Conservation (phyloP, 2,329 filamentous ascomycete genomes). For the Pseudocercospora musae region DNA sequence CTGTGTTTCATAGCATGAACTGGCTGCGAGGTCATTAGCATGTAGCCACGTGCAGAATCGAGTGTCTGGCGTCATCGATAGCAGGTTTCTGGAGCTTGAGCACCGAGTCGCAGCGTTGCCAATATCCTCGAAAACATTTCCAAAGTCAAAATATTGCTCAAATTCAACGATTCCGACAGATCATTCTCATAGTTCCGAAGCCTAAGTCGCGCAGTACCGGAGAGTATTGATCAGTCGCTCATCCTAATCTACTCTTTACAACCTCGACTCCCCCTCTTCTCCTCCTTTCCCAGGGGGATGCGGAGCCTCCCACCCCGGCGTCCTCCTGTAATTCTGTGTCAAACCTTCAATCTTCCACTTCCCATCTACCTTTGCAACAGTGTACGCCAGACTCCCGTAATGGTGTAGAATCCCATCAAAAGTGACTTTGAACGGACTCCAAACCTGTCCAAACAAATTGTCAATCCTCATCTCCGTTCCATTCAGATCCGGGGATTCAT, state of each 20-base stretch:
- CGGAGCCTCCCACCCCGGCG: slow-evolving; percentile 19
- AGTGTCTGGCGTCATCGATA: too few species aligned
- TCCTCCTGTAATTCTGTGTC: slow-evolving; percentile 24
- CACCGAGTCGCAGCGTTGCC: too few species aligned
- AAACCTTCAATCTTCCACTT: slow-evolving; percentile 22
- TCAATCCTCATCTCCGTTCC: slow-evolving; percentile 19
- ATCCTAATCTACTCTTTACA: not conserved
- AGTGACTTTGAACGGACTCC: slow-evolving; percentile 22
- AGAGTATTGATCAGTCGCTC: not conserved
- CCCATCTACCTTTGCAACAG: slow-evolving; percentile 12
- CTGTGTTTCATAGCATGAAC: not conserved
- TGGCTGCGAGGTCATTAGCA: not conserved
- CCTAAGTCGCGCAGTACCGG: too few species aligned
- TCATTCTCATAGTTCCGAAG: too few species aligned
- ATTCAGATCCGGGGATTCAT: slow-evolving; percentile 18
- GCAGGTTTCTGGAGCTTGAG: too few species aligned
- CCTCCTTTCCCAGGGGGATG: not conserved
- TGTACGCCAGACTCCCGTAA: slow-evolving; percentile 22
- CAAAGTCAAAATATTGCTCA: too few species aligned
- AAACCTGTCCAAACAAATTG: slow-evolving; percentile 17
- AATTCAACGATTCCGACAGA: too few species aligned
- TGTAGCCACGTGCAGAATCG: too few species aligned
- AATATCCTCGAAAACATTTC: too few species aligned
- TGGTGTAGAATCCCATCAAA: slow-evolving; percentile 26
- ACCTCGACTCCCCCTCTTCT: not conserved